Evolutionary conservation across 768 basidiomycete species (phyloP), one percentile per base, ranked within the genome.

Genomic region (Kwoniella shandongensis): DNA sequence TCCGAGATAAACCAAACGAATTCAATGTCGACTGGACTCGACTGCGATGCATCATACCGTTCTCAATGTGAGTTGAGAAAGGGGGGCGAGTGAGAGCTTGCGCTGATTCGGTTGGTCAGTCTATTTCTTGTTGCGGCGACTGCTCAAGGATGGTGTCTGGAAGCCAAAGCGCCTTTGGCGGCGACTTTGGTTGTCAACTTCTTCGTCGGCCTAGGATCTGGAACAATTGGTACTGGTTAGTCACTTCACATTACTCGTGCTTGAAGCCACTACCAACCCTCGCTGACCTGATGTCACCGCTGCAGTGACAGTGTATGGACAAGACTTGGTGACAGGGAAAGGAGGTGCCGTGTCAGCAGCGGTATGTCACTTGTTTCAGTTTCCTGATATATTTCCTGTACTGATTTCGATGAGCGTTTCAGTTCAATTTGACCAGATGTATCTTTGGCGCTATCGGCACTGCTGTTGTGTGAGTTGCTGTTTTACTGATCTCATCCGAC

Each of bases 301-400:
- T 42, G n/a, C 41, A 57, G 67, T 65, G 2, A 73, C 69, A 7
- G 60, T 73, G 2, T 73, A 70, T 38, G 69, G 66, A 3, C 69
- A 78, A 47, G 78, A 79, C 59, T 51, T 79, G 25, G 67, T 67
- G 39, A 76, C 77, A 0, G 72, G 73, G 2, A 61, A 70, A 44
- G 71, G 74, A 22, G 72, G 74, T 5, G 67, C 72, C 2, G 67
- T 75, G 3, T 75, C 76, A 10, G 74, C 76, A 25, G 72, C 72
- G 12, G 74, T 76, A 30, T 55, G 74, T 69, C 6, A 7, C 11
- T 23, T 27, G 41, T 18, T 20, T 53, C 22, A 41, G 13, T 49
- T 26, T 41, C 22, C 39, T 45, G 11, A n/a, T 25, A 17, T 53
- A 20, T 46, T 30, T 26, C 49, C 5, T 13, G 25, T 5, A 7